Percentiles rank a stretch among this genome's conserved stretches.
phyloP scores from a whole-genome alignment of 2,329 filamentous ascomycete species.

The Calonectria pauciramosa region DNA sequence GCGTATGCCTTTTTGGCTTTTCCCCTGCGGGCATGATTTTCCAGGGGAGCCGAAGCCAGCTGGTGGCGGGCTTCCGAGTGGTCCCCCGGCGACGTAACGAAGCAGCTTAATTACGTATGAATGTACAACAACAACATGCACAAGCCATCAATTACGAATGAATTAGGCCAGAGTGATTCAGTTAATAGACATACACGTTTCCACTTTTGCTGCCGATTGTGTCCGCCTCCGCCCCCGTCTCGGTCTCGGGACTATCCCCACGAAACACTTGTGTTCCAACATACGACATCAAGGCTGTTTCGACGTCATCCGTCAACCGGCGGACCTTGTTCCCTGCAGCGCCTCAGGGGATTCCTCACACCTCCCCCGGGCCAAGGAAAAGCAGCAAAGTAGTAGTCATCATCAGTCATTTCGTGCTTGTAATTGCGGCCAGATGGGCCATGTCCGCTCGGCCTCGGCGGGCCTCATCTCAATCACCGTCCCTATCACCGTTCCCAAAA shows the following conservation, averaged over 20 bases:
- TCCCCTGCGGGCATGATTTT: not conserved
- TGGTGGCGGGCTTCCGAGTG: slow-evolving; percentile 2
- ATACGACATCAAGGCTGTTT: slow-evolving; percentile 1
- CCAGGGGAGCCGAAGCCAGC: slow-evolving; percentile 5
- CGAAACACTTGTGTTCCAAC: not conserved
- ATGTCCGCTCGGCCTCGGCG: not conserved
- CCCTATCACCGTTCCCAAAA: not conserved
- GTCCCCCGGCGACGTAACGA: slow-evolving; percentile 8
- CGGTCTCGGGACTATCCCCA: not conserved
- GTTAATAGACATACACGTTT: not conserved
- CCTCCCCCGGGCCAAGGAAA: not conserved
- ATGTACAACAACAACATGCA: not conserved
- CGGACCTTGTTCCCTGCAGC: not conserved
- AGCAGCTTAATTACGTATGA: slow-evolving; percentile 16
- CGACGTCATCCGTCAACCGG: slow-evolving; percentile 1
- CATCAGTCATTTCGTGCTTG: not conserved
- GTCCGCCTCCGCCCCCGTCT: not conserved
- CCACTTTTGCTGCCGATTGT: slow-evolving; percentile 11
- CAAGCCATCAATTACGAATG: not conserved
- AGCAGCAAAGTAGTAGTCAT: not conserved
- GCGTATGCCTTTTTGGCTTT: not conserved
- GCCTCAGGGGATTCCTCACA: not conserved
- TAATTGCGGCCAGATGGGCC: not conserved
- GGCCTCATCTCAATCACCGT: not conserved
- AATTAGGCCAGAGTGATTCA: not conserved